These are phyloP conservation scores for Yamadazyma oceani DNA, from an alignment of 1,139 yeast genomes.

Conservation along the genomic window DNA sequence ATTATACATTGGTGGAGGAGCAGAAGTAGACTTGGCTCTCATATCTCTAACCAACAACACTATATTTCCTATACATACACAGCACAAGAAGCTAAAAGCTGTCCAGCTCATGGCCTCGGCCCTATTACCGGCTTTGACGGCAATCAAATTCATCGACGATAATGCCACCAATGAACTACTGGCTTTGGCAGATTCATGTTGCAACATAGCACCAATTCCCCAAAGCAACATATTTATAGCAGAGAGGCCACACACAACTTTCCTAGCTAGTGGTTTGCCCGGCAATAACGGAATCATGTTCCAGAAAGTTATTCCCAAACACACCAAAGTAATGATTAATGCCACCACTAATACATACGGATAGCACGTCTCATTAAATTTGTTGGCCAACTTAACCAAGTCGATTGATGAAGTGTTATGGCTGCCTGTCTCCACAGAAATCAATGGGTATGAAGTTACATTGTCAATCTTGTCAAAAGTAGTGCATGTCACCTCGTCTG, in stretches of 20 bases:
- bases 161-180: constrained; percentile 42
- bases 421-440: constrained; percentile 14
- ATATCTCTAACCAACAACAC: constrained; percentile 9
- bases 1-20: background rate
- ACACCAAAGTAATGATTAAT: constrained; percentile 41
- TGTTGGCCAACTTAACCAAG: constrained; percentile 39
- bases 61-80: constrained; percentile 21
- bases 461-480: constrained; percentile 24
- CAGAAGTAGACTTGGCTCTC: constrained; percentile 1
- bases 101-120: constrained; percentile 66
- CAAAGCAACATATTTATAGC: constrained; percentile 48
- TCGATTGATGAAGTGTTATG: constrained; percentile 23
- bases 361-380: constrained; percentile 49
- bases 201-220: constrained; percentile 73
- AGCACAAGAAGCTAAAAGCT: constrained; percentile 47
- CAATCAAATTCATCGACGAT: constrained; percentile 53
- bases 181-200: constrained; percentile 58
- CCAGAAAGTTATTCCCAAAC: constrained; percentile 44
- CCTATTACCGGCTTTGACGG: constrained; percentile 48
- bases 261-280: constrained; percentile 31
- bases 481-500: constrained; percentile 31
- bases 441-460: constrained; percentile 27
- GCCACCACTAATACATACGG: constrained; percentile 55
- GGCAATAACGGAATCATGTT: constrained; percentile 51
- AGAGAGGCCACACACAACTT: constrained; percentile 34